phyloP scores from a whole-genome alignment of 495 filamentous ascomycete genomes.

The Astrothelium subdiscretum region DNA sequence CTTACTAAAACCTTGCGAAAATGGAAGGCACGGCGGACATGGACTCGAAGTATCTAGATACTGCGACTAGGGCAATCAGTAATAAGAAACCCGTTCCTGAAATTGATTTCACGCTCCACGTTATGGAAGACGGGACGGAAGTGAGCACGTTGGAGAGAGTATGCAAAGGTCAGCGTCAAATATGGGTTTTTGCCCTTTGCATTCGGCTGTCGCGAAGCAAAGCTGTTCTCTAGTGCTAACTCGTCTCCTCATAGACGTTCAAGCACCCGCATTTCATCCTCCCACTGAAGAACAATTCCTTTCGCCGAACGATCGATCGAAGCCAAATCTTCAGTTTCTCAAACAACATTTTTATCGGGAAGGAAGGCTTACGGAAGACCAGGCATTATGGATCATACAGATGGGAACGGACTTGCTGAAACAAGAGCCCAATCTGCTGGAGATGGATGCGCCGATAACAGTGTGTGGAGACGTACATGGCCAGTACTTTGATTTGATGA shows the following conservation, averaged over 20 bases:
- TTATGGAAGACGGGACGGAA: constrained; percentile 91
- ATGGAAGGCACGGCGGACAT: constrained; percentile 14
- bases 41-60: constrained; percentile 28
- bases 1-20: constrained; percentile 8
- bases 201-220: too few relatives aligned
- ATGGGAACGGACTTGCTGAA: constrained; percentile 72
- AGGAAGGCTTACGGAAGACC: constrained; percentile 90
- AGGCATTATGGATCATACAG: constrained; percentile 89
- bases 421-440: constrained; percentile 84
- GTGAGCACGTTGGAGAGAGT: constrained; percentile 93
- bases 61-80: constrained; percentile 58
- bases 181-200: too few relatives aligned
- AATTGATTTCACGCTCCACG: constrained; percentile 96
- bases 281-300: constrained; percentile 74
- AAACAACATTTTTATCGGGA: constrained; percentile 98
- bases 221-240: neutral
- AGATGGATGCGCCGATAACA: constrained; percentile 99
- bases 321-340: constrained; percentile 85
- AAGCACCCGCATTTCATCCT: constrained; percentile 86
- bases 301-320: constrained; percentile 67
- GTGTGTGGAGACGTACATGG: constrained; percentile 98
- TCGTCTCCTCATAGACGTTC: constrained; percentile 56
- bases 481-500: constrained; percentile 99
- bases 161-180: constrained; percentile 78
- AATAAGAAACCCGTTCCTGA: constrained; percentile 91